Evolutionary conservation across 495 filamentous ascomycete species (phyloP).

Genomic region (Xylaria curta): DNA sequence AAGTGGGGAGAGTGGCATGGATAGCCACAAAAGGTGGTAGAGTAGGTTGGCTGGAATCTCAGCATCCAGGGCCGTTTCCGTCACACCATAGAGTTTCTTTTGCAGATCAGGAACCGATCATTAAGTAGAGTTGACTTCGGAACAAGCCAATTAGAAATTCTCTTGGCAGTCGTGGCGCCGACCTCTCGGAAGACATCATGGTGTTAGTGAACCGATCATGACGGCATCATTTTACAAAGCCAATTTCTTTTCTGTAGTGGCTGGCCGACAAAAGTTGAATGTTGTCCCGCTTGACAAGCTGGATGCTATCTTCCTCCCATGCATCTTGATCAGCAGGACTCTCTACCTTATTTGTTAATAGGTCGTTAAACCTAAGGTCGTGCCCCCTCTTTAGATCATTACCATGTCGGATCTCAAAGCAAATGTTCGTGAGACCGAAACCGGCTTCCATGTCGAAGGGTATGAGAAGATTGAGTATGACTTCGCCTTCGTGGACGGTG

Average conservation of each 20-base stretch:
- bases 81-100: neutral
- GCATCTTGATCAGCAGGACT: neutral
- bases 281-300: neutral
- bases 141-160: neutral
- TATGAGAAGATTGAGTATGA: constrained; percentile 73
- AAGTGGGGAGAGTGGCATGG: no score
- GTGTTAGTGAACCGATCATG: constrained; percentile 10
- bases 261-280: neutral
- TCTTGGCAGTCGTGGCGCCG: neutral
- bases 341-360: neutral
- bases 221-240: constrained; percentile 16
- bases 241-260: neutral
- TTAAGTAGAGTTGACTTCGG: neutral
- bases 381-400: neutral
- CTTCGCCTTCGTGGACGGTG: constrained; percentile 68
- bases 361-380: neutral
- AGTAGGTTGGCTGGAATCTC: neutral
- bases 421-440: constrained; percentile 59
- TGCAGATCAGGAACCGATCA: no score
- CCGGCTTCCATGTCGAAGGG: constrained; percentile 66
- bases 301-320: neutral
- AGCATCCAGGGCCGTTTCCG: neutral
- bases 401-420: constrained; percentile 68
- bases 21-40: no score
- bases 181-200: neutral